Evolutionary conservation across 352 stramenopile species (phyloP), one percentile per base, ranked within the genome.

Genomic region (Globisporangium emineosum): DNA sequence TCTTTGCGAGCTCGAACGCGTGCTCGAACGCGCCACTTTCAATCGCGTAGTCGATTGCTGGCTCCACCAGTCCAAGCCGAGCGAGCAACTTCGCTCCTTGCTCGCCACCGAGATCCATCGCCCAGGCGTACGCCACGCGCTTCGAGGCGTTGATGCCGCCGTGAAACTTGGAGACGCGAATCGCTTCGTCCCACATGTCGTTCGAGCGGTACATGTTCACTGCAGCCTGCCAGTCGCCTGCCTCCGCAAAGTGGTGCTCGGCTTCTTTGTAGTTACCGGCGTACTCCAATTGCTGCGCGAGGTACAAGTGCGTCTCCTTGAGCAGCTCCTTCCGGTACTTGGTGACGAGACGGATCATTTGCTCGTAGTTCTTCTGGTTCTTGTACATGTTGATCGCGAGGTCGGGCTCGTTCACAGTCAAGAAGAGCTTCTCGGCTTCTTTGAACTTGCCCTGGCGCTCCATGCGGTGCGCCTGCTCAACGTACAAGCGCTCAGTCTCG

Each of bases 311-410:
- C 12, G 90, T 98, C 57, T 98, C 90, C 66, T 97, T 97, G 57
- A 98, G 85, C 45, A 98, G 69, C 66, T 98, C 89, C 67, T 95
- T 93, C 64, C 90, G 88, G 69, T 97, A 95, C 65, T 96, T 93
- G n/a, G 83, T 89, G 45, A 98, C 94, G 7, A 98, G 73, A 2
- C 90, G 86, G 54, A 98, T 93, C 93, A 98, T 98, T 68, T 97
- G 89, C 69, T 98, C 93, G 71, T 97, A 98, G 64, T 97, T 93
- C 59, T 94, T 91, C 65, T 97, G 85, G 73, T 97, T 97, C 77
- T 98, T 98, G 88, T 98, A 98, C 93, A 98, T 98, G 68, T 96
- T 94, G 74, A 98, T 98, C 35, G 95, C 95, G 21, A 96, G 64
- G 65, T 98, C 89, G 5, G 88, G 83, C 53, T 98, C 90, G 67